Percentiles rank a stretch among this genome's conserved stretches.
Conservation (phyloP, 2,329 filamentous ascomycete genomes). For the Penicillium hesseltinei region DNA sequence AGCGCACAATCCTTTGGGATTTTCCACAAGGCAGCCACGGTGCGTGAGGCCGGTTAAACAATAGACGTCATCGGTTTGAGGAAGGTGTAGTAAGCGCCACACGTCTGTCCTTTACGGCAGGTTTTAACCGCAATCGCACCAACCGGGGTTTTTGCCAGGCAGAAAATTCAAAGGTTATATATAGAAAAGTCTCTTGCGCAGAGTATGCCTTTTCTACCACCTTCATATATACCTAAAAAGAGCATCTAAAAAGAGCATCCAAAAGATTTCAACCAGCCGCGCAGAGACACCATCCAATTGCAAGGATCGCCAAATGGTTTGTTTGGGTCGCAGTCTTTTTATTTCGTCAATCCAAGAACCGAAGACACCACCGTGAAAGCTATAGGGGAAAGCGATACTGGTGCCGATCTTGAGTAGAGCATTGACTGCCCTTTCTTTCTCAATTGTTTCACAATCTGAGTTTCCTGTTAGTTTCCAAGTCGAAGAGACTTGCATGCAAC, state of each 20-base stretch:
- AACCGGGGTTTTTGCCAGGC: too few species aligned
- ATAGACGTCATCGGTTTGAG: constrained; percentile 5
- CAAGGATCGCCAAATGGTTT: constrained; percentile 12
- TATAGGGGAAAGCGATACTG: constrained; percentile 3
- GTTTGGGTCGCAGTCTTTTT: not conserved
- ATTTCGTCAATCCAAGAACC: constrained; percentile 3
- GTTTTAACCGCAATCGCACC: too few species aligned
- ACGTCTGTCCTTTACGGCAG: constrained; percentile 2
- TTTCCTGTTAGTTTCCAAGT: constrained; percentile 9
- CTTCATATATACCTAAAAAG: too few species aligned
- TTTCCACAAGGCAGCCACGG: not conserved
- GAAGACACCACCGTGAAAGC: constrained; percentile 5
- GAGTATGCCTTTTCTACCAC: too few species aligned
- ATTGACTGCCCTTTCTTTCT: constrained; percentile 3
- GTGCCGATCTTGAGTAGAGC: constrained; percentile 9
- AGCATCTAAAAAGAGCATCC: too few species aligned
- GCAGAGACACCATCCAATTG: constrained; percentile 19
- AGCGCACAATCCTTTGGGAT: constrained; percentile 2
- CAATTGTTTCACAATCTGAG: constrained; percentile 6
- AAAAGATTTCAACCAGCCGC: constrained; percentile 10
- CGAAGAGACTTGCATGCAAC: constrained; percentile 3
- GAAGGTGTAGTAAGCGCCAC: constrained; percentile 16
- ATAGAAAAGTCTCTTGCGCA: too few species aligned
- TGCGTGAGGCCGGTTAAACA: too few species aligned
- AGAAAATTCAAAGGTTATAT: too few species aligned